Evolutionary conservation across 73 alveolate species (phyloP).

Genomic region (Tetrahymena malaccensis): DNA sequence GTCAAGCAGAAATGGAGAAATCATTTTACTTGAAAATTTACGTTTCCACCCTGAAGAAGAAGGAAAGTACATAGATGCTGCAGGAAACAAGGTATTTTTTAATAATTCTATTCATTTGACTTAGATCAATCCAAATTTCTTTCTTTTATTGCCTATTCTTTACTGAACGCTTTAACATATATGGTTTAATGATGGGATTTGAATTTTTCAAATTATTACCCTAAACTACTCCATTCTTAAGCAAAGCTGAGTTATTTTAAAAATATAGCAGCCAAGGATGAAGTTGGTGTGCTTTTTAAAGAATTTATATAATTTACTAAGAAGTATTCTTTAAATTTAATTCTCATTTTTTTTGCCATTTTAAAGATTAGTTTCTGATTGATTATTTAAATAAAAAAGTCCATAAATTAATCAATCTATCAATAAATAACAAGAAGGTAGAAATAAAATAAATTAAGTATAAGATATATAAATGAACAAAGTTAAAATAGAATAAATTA

Average conservation of each 20-base stretch:
- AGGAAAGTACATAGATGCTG: slow-evolving; percentile 72
- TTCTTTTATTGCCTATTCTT: neutral
- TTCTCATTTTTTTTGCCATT: neutral
- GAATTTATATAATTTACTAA: neutral
- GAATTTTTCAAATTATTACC: neutral
- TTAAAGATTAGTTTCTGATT: neutral
- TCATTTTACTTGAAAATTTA: slow-evolving; percentile 83
- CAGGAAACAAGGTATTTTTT: slow-evolving; percentile 42
- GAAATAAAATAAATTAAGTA: neutral
- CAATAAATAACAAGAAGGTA: neutral
- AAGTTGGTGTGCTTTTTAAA: neutral
- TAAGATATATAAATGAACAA: neutral
- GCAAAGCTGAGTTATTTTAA: neutral
- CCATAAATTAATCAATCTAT: neutral
- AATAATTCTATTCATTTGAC: neutral
- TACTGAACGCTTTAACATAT: neutral
- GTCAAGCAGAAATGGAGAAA: slow-evolving; percentile 63
- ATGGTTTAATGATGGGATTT: neutral
- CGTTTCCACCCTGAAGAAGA: slow-evolving; percentile 93
- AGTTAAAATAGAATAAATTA: too few relatives aligned
- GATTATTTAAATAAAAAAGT: too few relatives aligned
- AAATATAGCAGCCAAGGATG: neutral
- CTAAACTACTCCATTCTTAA: neutral
- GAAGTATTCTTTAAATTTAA: neutral
- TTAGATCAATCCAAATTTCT: neutral